Conservation (phyloP, 1,284 basidiomycete genomes). For the Schizophyllum commune region DNA sequence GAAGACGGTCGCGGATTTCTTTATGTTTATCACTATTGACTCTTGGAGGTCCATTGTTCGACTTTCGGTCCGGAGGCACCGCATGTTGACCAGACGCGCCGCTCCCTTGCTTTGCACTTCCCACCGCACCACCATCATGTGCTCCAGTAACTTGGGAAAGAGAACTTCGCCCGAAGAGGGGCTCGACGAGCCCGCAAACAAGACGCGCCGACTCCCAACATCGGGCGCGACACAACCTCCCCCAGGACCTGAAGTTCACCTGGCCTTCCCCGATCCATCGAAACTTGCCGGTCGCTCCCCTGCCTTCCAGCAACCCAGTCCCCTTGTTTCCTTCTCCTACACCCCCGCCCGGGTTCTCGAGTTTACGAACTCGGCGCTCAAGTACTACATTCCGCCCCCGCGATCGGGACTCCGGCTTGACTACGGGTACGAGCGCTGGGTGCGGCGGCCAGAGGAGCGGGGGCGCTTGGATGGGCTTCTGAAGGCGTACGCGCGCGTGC, state of each 20-base stretch:
- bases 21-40: no score
- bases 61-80: no score
- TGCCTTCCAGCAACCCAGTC: conserved; percentile 53
- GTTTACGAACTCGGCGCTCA: conserved; percentile 60
- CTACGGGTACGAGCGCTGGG: conserved; percentile 66
- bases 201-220: background rate
- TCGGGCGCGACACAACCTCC: background rate
- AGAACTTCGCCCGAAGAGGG: no score
- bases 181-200: background rate
- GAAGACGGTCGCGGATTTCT: no score
- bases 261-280: background rate
- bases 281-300: conserved; percentile 10
- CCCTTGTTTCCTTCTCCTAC: conserved; percentile 63
- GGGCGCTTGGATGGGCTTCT: conserved; percentile 61
- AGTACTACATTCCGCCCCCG: conserved; percentile 63
- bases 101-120: no score
- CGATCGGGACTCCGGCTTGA: conserved; percentile 42
- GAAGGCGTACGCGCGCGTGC: conserved; percentile 38
- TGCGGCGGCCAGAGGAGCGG: conserved; percentile 55
- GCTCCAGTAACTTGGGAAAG: no score
- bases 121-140: no score
- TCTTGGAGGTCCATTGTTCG: no score
- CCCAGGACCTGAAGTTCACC: background rate
- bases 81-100: no score
- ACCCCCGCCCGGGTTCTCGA: conserved; percentile 42